Percentiles rank a stretch among this genome's conserved stretches.
phyloP scores from a whole-genome alignment of 805 yeast species.

The Metschnikowia gelsemii region DNA sequence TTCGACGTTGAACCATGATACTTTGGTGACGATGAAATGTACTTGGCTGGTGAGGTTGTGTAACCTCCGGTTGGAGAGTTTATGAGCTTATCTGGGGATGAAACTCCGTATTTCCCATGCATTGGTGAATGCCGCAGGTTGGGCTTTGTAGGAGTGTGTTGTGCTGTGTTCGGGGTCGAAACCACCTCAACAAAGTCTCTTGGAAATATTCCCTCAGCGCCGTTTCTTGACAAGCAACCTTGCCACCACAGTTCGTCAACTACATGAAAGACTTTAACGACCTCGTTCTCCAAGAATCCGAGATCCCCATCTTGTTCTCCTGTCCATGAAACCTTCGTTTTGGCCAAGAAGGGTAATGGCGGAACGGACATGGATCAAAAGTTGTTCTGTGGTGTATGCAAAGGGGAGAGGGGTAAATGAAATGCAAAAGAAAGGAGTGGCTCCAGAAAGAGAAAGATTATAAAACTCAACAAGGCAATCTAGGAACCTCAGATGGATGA shows the following conservation, averaged over 20 bases:
- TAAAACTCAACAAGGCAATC: conserved; percentile 1
- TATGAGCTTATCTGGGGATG: background rate
- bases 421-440: background rate
- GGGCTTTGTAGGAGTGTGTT: conserved; percentile 14
- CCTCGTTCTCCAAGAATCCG: conserved; percentile 92
- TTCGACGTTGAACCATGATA: conserved; percentile 1
- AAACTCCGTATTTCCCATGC: conserved; percentile 3
- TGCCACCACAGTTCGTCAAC: conserved; percentile 94
- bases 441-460: background rate
- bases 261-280: conserved; percentile 74
- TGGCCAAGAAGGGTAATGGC: conserved; percentile 66
- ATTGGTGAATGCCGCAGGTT: background rate
- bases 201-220: conserved; percentile 83
- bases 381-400: background rate
- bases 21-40: conserved; percentile 1
- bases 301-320: conserved; percentile 87
- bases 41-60: background rate
- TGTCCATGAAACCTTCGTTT: conserved; percentile 89
- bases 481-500: background rate
- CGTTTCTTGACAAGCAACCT: conserved; percentile 77
- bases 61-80: conserved; percentile 4
- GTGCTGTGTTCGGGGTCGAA: conserved; percentile 19
- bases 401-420: background rate
- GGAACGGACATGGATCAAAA: conserved; percentile 28
- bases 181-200: conserved; percentile 73